phyloP scores from a whole-genome alignment of 2,329 filamentous ascomycete genomes.

The Thielaviopsis euricoi region DNA sequence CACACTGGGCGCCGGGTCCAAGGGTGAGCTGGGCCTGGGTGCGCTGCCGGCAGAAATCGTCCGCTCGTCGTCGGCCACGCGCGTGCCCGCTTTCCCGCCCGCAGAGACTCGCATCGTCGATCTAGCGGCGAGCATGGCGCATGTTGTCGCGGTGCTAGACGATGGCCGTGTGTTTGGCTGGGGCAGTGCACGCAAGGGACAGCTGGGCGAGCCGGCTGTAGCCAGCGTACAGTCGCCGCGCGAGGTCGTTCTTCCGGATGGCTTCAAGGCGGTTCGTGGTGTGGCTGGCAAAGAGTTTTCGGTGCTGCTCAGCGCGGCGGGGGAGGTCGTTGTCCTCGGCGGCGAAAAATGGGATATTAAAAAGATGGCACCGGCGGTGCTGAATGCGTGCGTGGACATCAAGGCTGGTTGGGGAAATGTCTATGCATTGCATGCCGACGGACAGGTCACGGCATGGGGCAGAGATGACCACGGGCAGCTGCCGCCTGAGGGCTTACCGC shows the following conservation, averaged over 20 bases:
- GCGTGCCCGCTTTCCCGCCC: slow-evolving; percentile 49
- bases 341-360: slow-evolving; percentile 56
- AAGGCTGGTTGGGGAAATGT: slow-evolving; percentile 71
- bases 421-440: slow-evolving; percentile 48
- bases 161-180: slow-evolving; percentile 73
- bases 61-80: slow-evolving; percentile 28
- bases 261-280: slow-evolving; percentile 48
- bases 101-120: slow-evolving; percentile 38
- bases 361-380: slow-evolving; percentile 35
- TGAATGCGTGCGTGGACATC: slow-evolving; percentile 48
- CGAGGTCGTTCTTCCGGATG: slow-evolving; percentile 32
- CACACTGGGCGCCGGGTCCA: slow-evolving; percentile 47
- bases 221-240: slow-evolving; percentile 40
- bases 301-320: slow-evolving; percentile 28
- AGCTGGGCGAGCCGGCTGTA: slow-evolving; percentile 46
- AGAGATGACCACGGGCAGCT: slow-evolving; percentile 75
- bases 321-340: slow-evolving; percentile 51
- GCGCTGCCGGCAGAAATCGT: slow-evolving; percentile 24
- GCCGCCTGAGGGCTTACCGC: slow-evolving; percentile 43
- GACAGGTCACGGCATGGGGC: slow-evolving; percentile 57
- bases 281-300: slow-evolving; percentile 80
- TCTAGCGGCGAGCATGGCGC: slow-evolving; percentile 59
- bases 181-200: slow-evolving; percentile 75
- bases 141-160: slow-evolving; percentile 55
- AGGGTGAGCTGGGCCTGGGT: slow-evolving; percentile 58